Evolutionary conservation across 805 yeast genomes (phyloP).

Genomic region (Suhomyces xylopsoci): DNA sequence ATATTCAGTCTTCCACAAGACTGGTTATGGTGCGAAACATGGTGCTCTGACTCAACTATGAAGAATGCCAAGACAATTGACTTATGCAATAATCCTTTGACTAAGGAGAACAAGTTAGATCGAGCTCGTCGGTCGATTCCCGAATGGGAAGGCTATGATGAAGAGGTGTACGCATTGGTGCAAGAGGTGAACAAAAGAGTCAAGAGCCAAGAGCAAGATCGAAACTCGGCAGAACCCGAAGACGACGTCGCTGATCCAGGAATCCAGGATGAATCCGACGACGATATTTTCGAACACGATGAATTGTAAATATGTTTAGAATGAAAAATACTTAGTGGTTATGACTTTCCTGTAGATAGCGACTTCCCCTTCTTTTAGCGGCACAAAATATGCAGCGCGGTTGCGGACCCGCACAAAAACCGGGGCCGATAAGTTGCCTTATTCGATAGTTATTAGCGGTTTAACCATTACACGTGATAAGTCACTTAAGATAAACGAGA

Average conservation of each 20-base stretch:
- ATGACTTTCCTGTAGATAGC: not conserved
- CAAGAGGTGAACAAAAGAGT: not conserved
- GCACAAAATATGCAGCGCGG: not conserved
- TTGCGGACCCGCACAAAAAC: not conserved
- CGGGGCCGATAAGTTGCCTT: not conserved
- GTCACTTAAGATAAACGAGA: not conserved
- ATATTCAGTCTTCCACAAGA: constrained; percentile 75
- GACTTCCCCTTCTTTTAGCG: not conserved
- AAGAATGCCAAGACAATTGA: constrained; percentile 73
- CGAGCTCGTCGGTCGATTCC: constrained; percentile 73
- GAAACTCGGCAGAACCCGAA: not conserved
- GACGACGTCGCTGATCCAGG: constrained; percentile 1
- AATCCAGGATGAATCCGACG: constrained; percentile 7
- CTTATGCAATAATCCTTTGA: constrained; percentile 78
- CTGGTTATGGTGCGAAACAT: constrained; percentile 93
- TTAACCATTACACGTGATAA: not conserved
- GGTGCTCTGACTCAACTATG: constrained; percentile 72
- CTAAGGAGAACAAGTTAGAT: constrained; percentile 75
- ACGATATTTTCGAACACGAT: constrained; percentile 10
- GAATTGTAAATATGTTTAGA: constrained; percentile 6
- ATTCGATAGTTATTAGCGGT: not conserved
- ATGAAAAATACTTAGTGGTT: not conserved
- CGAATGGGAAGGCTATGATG: constrained; percentile 71
- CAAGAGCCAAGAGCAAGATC: not conserved
- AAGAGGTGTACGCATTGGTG: constrained; percentile 41